phyloP scores from a whole-genome alignment of 352 stramenopile genomes.

The Saprolegnia diclina region DNA sequence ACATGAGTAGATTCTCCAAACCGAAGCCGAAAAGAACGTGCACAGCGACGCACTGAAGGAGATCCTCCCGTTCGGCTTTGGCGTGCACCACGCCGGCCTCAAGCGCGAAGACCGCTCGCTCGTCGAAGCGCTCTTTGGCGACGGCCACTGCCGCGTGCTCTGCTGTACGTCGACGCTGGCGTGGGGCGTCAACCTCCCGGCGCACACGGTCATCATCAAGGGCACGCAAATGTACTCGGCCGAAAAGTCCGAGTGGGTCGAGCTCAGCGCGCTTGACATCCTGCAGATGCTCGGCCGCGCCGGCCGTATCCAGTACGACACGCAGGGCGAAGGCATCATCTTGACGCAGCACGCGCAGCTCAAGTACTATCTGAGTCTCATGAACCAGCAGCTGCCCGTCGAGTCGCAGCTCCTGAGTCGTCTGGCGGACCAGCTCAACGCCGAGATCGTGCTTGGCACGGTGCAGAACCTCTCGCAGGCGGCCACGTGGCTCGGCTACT shows the following conservation, averaged over 20 bases:
- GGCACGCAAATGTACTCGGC: slow-evolving; percentile 99
- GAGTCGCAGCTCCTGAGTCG: slow-evolving; percentile 97
- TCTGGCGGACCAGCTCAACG: slow-evolving; percentile 98
- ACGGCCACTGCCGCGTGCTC: slow-evolving; percentile 95
- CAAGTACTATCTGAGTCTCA: slow-evolving; percentile 99
- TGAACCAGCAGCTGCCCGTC: slow-evolving; percentile 99
- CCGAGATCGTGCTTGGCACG: slow-evolving; percentile 97
- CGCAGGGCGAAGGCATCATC: slow-evolving; percentile 97
- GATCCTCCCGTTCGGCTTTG: slow-evolving; percentile 97
- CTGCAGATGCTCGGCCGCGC: slow-evolving; percentile 99
- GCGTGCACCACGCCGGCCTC: slow-evolving; percentile 99
- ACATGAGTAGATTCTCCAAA: slow-evolving; percentile 91
- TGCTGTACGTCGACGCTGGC: slow-evolving; percentile 98
- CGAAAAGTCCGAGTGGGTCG: slow-evolving; percentile 95
- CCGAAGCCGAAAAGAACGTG: slow-evolving; percentile 88
- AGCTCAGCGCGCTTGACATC: slow-evolving; percentile 98
- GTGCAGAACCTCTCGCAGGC: slow-evolving; percentile 94
- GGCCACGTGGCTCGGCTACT: slow-evolving; percentile 98
- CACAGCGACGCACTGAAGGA: slow-evolving; percentile 98
- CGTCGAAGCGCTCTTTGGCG: slow-evolving; percentile 98
- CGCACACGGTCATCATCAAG: slow-evolving; percentile 99
- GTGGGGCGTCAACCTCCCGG: slow-evolving; percentile 99
- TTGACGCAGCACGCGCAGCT: slow-evolving; percentile 98
- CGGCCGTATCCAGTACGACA: slow-evolving; percentile 98
- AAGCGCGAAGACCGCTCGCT: slow-evolving; percentile 94